Percentiles rank a stretch among this genome's conserved stretches.
Conservation (phyloP, 1,284 basidiomycete species). For the Austropuccinia psidii region DNA sequence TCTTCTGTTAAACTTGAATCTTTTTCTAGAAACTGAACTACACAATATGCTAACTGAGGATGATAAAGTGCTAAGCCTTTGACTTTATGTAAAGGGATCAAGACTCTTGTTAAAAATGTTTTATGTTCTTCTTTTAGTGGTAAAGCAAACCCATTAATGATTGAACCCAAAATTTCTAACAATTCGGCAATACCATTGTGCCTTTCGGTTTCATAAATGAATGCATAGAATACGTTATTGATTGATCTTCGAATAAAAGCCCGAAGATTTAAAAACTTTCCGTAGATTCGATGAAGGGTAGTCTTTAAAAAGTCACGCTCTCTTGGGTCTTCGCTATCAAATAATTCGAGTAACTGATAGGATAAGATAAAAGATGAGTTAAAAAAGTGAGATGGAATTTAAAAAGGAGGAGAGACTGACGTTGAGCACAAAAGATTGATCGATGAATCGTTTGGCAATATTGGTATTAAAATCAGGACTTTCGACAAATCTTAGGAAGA, state of each 20-base stretch:
- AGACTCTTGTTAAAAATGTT: slow-evolving; percentile 89
- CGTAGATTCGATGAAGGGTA: slow-evolving; percentile 96
- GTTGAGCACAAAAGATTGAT: slow-evolving; percentile 86
- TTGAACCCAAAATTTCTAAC: slow-evolving; percentile 94
- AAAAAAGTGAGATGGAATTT: background rate
- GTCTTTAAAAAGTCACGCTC: slow-evolving; percentile 99
- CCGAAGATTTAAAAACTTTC: slow-evolving; percentile 97
- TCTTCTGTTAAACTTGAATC: slow-evolving; percentile 87
- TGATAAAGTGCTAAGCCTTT: slow-evolving; percentile 95
- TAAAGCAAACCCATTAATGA: slow-evolving; percentile 98
- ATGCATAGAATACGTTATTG: slow-evolving; percentile 99
- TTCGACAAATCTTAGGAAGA: slow-evolving; percentile 98
- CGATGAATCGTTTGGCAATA: slow-evolving; percentile 93
- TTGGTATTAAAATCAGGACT: slow-evolving; percentile 98
- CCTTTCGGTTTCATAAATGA: slow-evolving; percentile 96
- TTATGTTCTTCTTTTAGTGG: slow-evolving; percentile 99
- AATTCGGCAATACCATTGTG: slow-evolving; percentile 99
- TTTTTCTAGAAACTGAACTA: slow-evolving; percentile 98
- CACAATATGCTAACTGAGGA: slow-evolving; percentile 96
- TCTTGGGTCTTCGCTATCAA: slow-evolving; percentile 96
- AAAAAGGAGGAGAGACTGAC: slow-evolving; percentile 43
- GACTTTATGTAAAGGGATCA: slow-evolving; percentile 95
- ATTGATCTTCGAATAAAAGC: slow-evolving; percentile 98
- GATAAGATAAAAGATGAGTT: background rate
- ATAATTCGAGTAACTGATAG: slow-evolving; percentile 77